Evolutionary conservation across 768 basidiomycete species (phyloP).

Genomic region (Lactifluus subvellereus): DNA sequence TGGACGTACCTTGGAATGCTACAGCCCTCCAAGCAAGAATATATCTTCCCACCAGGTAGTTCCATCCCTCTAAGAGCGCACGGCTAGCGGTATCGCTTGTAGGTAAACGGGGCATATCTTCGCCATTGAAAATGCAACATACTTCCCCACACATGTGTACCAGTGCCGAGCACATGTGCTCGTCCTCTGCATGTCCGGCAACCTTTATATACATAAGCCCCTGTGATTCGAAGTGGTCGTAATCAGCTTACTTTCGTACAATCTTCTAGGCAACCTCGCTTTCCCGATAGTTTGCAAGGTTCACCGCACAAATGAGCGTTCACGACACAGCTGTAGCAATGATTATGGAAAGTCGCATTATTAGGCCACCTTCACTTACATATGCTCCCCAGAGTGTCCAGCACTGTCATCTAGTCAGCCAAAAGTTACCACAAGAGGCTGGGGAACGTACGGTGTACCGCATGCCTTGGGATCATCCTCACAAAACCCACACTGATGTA

Average conservation of each 20-base stretch:
- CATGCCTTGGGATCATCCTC: constrained; percentile 37
- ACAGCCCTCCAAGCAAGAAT: constrained; percentile 18
- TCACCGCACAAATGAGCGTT: constrained; percentile 49
- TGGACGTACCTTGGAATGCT: constrained; percentile 1
- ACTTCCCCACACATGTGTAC: constrained; percentile 57
- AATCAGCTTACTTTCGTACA: constrained; percentile 45
- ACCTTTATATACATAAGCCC: constrained; percentile 32
- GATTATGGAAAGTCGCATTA: background rate
- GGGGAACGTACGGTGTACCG: constrained; percentile 40
- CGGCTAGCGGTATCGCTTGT: background rate
- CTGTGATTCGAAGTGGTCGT: background rate
- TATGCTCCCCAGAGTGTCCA: constrained; percentile 50
- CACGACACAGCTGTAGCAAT: constrained; percentile 40
- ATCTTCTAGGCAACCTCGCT: constrained; percentile 44
- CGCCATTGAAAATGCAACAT: background rate
- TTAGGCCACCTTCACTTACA: constrained; percentile 34
- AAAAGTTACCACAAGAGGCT: too few relatives aligned
- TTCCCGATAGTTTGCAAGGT: constrained; percentile 41
- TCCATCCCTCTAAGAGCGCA: constrained; percentile 17
- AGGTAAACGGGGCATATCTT: too few relatives aligned
- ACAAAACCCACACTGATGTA: constrained; percentile 39
- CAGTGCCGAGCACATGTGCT: constrained; percentile 49
- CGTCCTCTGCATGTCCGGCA: constrained; percentile 40
- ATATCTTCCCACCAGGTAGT: constrained; percentile 3
- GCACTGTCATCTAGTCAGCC: constrained; percentile 34